Conservation (phyloP, 129 eudicot species). For the Sambucus nigra region DNA sequence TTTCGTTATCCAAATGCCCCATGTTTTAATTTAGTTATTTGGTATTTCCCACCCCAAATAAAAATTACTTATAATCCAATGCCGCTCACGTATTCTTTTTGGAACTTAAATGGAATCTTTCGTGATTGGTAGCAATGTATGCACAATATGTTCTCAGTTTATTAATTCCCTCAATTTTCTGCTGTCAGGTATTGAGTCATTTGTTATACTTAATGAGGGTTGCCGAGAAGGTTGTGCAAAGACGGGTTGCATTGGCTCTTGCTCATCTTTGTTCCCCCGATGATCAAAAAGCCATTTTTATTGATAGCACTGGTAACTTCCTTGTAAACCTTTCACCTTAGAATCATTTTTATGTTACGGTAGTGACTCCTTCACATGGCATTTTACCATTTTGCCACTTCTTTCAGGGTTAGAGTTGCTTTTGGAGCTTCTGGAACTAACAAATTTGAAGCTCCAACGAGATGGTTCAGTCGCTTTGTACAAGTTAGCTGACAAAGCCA, state of each 20-base stretch:
- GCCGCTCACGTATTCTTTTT: too few relatives aligned
- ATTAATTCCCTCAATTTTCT: not conserved
- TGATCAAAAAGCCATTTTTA: conserved; percentile 55
- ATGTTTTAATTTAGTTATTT: too few relatives aligned
- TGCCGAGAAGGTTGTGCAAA: conserved; percentile 47
- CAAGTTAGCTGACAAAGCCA: conserved; percentile 67
- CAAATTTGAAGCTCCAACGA: conserved; percentile 43
- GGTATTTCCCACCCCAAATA: too few relatives aligned
- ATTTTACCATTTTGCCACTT: not conserved
- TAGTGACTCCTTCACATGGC: not conserved
- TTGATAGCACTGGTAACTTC: conserved; percentile 55
- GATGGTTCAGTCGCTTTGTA: conserved; percentile 64
- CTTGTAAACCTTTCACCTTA: not conserved
- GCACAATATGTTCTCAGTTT: not conserved
- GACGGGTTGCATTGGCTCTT: conserved; percentile 72
- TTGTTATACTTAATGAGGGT: conserved; percentile 66
- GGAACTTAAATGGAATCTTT: not conserved
- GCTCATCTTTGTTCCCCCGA: conserved; percentile 88
- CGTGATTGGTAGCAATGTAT: not conserved
- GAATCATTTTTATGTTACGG: not conserved
- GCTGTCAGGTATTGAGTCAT: conserved; percentile 51
- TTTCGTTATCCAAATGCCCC: too few relatives aligned
- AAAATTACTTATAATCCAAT: too few relatives aligned
- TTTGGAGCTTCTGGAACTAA: conserved; percentile 59
- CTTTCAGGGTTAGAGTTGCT: conserved; percentile 62